Base-by-base conservation (phyloP, 331 rosid species). In the Malus hybrid region DNA sequence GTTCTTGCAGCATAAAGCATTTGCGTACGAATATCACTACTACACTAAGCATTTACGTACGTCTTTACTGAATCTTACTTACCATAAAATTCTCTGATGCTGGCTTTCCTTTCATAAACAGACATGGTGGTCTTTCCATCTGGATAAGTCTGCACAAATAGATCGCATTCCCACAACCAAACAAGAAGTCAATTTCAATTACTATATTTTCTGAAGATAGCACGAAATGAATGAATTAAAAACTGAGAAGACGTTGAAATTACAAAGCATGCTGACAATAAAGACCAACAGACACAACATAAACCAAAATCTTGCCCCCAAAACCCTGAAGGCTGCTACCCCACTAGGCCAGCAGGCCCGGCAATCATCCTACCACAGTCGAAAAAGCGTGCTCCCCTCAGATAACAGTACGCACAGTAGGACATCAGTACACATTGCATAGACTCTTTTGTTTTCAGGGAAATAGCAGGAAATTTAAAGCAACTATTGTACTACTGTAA, bases 51-150 rank as follows among this genome's bases (percentile, higher is more conserved):
- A 39, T 39, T 10, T 39, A 39, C 18, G 28, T 28, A 48, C 56
- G 15, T 22, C 28, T 56, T 14, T 11, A 58, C 63, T 33, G 33
- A 58, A 60, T 19, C 14, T 22, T 48, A 87, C 97, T 88, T 86
- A 93, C 98, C 76, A 74, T 93, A 91, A 79, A 93, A 93, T 63
- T 93, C 93, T 71, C 79, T 85, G 68, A 93, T 83, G 77, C 89
- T 89, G 74, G 96, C 90, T 87, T 87, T 91, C 92, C 93, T 87
- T 86, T 93, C 98, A 63, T 88, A 93, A 34, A 93, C 72, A 42
- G 91, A 87, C 87, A 88, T 84, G n/a, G 96, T 93, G 74, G 88
- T 91, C 66, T 91, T 93, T 73, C 97, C 97, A 88, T 88, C 88
- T 19, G 83, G 88, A 76, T 84, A 87, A 48, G 89, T 88, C 98